Base-by-base conservation (phyloP, 2,329 filamentous ascomycete genomes). In the Fusarium sp. region DNA sequence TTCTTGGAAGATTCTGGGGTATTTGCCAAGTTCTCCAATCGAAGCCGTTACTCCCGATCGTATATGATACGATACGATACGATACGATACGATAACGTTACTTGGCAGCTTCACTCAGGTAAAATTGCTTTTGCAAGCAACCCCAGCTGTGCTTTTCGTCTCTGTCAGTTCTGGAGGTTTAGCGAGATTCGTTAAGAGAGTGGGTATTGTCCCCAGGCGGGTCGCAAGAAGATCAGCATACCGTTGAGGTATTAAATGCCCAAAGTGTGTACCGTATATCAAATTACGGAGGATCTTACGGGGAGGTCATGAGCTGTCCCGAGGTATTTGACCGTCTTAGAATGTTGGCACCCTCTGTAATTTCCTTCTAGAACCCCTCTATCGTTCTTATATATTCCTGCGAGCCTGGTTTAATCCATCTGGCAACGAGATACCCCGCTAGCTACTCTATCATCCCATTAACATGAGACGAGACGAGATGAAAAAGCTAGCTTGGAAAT, bases 401-500 rank as follows among this genome's bases (percentile, higher is more conserved):
- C 11, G 9, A 30, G 4, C 27, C 10, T 30, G 11, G 9, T 30
- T 33, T 4, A 15, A 15, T 33, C 7, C 30, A 32, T 4, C 11
- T 14, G 11, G 2, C 30, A 32, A 32, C 14, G n/a, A 32, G 30
- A 4, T 32, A 41, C 55, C 19, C 30, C 35, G 40, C 39, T 45
- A 25, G 25, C 25, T 10, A 25, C 8, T 25, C 25, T 3, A 25
- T 10, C 25, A 30, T 30, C 10, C 62, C 50, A 63, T 40, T 27
- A 51, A 19, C 25, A 15, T 25, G 20, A 22, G 49, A 58, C 40
- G 39, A 44, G 27, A 41, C 44, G 39, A 57, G 48, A 59, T 35
- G 33, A 35, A 35, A 17, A 35, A 9, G n/a, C 33, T 35, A 35
- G 33, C 33, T 35, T n/a, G 7, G 33, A 35, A 57, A 39, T 41